Conservation (phyloP, 2,329 filamentous ascomycete species). For the Hymenoscyphus repandus region DNA sequence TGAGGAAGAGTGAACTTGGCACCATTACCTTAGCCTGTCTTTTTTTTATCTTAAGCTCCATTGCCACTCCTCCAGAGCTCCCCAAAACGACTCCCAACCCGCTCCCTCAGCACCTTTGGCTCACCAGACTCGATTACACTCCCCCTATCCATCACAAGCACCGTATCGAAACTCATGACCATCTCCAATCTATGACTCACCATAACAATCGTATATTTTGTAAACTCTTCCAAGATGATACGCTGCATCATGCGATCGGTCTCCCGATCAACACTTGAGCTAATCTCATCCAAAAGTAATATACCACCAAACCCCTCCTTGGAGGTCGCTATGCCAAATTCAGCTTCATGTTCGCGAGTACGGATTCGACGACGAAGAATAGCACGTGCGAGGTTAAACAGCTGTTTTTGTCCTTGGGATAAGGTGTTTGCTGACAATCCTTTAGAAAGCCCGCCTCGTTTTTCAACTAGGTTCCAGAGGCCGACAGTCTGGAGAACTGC, state of each 20-base stretch:
- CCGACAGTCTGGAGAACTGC: conserved; percentile 17
- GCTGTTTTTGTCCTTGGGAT: conserved; percentile 42
- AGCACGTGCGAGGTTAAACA: conserved; percentile 43
- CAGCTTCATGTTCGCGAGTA: conserved; percentile 30
- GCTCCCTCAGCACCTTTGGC: conserved; percentile 6
- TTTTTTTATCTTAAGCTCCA: neutral
- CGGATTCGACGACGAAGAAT: conserved; percentile 59
- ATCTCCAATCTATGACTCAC: conserved; percentile 36
- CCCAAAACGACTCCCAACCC: conserved; percentile 4
- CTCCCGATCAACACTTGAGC: conserved; percentile 45
- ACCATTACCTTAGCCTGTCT: too few relatives aligned
- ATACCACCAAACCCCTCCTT: conserved; percentile 1
- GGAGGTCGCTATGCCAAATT: neutral
- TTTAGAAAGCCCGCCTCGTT: conserved; percentile 75
- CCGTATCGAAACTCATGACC: conserved; percentile 45
- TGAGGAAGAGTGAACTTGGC: too few relatives aligned
- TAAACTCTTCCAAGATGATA: conserved; percentile 48
- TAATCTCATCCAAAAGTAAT: conserved; percentile 13
- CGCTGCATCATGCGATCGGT: conserved; percentile 52
- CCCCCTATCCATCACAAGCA: conserved; percentile 43
- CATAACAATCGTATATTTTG: conserved; percentile 46
- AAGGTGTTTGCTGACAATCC: conserved; percentile 54
- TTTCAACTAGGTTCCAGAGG: neutral
- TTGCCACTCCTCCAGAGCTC: conserved; percentile 6
- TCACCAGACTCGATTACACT: conserved; percentile 8